Evolutionary conservation across 495 filamentous ascomycete species (phyloP).

Genomic region (Penicillium macrosclerotiorum): DNA sequence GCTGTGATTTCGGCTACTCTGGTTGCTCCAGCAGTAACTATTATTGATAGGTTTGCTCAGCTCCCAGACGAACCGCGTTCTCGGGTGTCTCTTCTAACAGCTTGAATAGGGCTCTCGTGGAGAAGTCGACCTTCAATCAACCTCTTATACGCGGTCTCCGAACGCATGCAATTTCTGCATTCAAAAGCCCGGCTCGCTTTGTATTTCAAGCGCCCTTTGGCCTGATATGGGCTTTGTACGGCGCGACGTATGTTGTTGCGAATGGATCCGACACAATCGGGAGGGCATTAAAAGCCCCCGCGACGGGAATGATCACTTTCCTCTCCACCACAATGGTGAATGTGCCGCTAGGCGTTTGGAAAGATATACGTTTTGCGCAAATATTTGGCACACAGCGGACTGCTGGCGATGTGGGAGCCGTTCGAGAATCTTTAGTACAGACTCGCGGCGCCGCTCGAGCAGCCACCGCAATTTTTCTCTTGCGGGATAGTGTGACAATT

Average conservation of each 20-base stretch:
- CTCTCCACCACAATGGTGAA: slow-evolving; percentile 29
- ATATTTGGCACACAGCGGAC: slow-evolving; percentile 21
- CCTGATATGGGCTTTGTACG: slow-evolving; percentile 32
- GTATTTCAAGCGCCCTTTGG: slow-evolving; percentile 25
- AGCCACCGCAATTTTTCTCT: slow-evolving; percentile 51
- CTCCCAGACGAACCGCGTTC: background rate
- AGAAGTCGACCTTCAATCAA: slow-evolving; percentile 26
- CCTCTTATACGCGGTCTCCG: slow-evolving; percentile 27
- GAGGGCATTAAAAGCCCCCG: slow-evolving; percentile 15
- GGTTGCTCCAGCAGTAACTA: slow-evolving; percentile 29
- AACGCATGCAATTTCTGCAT: slow-evolving; percentile 19
- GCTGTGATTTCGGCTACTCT: slow-evolving; percentile 31
- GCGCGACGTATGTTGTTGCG: slow-evolving; percentile 32
- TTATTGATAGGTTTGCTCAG: slow-evolving; percentile 31
- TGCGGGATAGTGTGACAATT: slow-evolving; percentile 38
- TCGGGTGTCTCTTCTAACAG: background rate
- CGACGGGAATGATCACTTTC: slow-evolving; percentile 26
- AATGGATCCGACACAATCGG: slow-evolving; percentile 31
- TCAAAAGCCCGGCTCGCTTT: slow-evolving; percentile 21
- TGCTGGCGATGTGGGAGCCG: slow-evolving; percentile 5
- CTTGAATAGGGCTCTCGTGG: slow-evolving; percentile 25
- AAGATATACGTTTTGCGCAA: slow-evolving; percentile 37
- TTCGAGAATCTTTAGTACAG: slow-evolving; percentile 5
- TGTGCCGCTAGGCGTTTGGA: slow-evolving; percentile 36
- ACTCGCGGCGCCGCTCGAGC: slow-evolving; percentile 13